Percentiles rank a stretch among this genome's conserved stretches.
These are phyloP conservation scores for Suillus americanus DNA, from an alignment of 768 basidiomycete species.

Conservation along the genomic window DNA sequence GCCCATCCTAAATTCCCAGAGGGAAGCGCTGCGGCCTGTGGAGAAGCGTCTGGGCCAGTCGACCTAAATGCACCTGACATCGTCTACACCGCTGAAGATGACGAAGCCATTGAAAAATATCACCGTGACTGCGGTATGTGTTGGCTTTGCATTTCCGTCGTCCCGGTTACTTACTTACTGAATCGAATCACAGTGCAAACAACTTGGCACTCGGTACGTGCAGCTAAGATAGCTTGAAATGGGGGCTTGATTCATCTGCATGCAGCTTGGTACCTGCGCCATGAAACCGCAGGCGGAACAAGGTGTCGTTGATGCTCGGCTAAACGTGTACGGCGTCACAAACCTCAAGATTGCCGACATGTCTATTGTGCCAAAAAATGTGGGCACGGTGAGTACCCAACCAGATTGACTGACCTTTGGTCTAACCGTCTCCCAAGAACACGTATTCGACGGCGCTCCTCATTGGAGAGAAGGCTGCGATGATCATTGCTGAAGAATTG, in stretches of 20 bases:
- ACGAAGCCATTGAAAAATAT: slow-evolving; percentile 33
- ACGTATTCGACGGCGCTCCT: slow-evolving; percentile 39
- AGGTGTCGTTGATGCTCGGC: slow-evolving; percentile 58
- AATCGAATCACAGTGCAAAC: slow-evolving; percentile 33
- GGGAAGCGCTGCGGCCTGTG: slow-evolving; percentile 7
- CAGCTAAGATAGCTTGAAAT: neutral
- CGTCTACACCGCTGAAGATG: slow-evolving; percentile 38
- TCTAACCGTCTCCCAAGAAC: slow-evolving; percentile 22
- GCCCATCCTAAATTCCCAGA: slow-evolving; percentile 39
- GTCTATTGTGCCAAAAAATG: slow-evolving; percentile 36
- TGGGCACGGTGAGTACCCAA: slow-evolving; percentile 24
- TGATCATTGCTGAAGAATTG: slow-evolving; percentile 53
- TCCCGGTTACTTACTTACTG: neutral
- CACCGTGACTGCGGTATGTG: slow-evolving; percentile 30
- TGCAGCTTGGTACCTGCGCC: slow-evolving; percentile 58
- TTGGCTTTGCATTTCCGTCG: neutral
- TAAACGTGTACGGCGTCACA: slow-evolving; percentile 61
- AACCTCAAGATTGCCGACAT: slow-evolving; percentile 21
- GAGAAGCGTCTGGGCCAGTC: slow-evolving; percentile 28
- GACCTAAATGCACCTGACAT: slow-evolving; percentile 36
- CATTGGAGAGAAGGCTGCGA: slow-evolving; percentile 58
- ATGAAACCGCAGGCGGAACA: slow-evolving; percentile 57
- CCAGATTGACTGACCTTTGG: neutral
- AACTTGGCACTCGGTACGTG: slow-evolving; percentile 45
- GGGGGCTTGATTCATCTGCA: slow-evolving; percentile 19